Evolutionary conservation across 805 yeast species (phyloP), one percentile per base, ranked within the genome.

Genomic region (Yamadazyma laniorum): DNA sequence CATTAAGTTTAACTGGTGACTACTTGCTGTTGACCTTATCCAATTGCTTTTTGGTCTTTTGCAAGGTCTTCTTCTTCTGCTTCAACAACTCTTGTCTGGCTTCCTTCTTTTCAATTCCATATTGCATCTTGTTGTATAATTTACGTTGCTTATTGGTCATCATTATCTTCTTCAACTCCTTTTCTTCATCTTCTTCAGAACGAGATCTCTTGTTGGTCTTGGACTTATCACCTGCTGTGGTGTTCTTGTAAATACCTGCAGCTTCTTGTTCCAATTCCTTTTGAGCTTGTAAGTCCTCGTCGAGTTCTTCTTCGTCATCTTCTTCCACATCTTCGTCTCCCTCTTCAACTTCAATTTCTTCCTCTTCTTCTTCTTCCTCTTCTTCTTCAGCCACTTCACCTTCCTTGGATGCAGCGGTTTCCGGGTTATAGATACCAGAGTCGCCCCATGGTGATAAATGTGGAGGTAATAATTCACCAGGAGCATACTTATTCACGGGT

Each of bases 361-460:
- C 81, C 9, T 53, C 62, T 11, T 62, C 82, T 12, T 61, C 79
- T n/a, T 63, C 79, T 6, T 61, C 80, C 2, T 61, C 82, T n/a
- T 62, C 84, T 9, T 60, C 82, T 1, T 49, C 62, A 2, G 47
- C 60, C 32, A 52, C 61, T 13, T 42, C 62, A 2, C 54, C 80
- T 4, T 56, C 80, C 2, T 57, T 83, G 2, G 55, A 84, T 12
- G 64, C 80, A 14, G 56, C 79, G 22, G 77, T 83, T 40, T 74
- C 80, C 53, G 99, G 98, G 63, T 91, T 80, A 66, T 93, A 93
- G 38, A 82, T 83, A 52, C 84, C 88, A 33, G 90, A 77, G 67
- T 93, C 99, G 51, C 98, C 98, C 98, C 99, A 93, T 70, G 99
- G 99, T 36, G 96, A 86, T 55, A 93, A 72, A 64, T 93, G 99